phyloP scores from a whole-genome alignment of 2,329 filamentous ascomycete genomes.

The Penicillium sp. region DNA sequence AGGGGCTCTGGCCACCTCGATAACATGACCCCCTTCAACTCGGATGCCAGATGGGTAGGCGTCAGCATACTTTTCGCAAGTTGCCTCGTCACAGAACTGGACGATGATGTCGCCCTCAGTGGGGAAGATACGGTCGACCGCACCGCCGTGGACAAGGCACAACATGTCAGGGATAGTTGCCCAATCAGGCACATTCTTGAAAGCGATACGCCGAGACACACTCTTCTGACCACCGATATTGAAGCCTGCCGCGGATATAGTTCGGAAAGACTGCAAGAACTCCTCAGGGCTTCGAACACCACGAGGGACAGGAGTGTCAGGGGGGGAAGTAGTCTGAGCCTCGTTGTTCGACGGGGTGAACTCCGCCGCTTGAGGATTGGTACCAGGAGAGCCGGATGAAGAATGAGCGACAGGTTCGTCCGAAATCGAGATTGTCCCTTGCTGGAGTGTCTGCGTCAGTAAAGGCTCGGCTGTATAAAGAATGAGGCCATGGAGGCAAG shows the following conservation, averaged over 20 bases:
- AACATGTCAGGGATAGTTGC: slow-evolving; percentile 37
- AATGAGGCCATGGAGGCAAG: too few relatives aligned
- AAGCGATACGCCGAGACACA: slow-evolving; percentile 34
- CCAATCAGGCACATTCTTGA: slow-evolving; percentile 42
- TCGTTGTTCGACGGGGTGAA: background rate
- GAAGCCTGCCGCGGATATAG: background rate
- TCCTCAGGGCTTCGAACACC: background rate
- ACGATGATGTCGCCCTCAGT: slow-evolving; percentile 35
- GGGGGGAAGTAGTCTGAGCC: background rate
- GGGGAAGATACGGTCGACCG: slow-evolving; percentile 39
- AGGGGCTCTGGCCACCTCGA: slow-evolving; percentile 45
- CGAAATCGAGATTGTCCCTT: too few relatives aligned
- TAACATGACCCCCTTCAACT: slow-evolving; percentile 32
- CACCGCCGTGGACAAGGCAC: slow-evolving; percentile 44
- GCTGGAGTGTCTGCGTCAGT: background rate
- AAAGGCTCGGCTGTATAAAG: too few relatives aligned
- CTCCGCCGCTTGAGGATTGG: background rate
- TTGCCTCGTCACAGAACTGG: slow-evolving; percentile 39
- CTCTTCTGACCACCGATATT: background rate
- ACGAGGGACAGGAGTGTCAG: background rate
- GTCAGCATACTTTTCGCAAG: slow-evolving; percentile 41
- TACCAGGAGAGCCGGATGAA: background rate
- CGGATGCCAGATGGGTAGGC: slow-evolving; percentile 43
- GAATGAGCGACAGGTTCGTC: too few relatives aligned
- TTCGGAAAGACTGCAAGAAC: slow-evolving; percentile 1